Evolutionary conservation across 176 grass and related monocot genomes (phyloP).

Genomic region (Ensete glaucum): DNA sequence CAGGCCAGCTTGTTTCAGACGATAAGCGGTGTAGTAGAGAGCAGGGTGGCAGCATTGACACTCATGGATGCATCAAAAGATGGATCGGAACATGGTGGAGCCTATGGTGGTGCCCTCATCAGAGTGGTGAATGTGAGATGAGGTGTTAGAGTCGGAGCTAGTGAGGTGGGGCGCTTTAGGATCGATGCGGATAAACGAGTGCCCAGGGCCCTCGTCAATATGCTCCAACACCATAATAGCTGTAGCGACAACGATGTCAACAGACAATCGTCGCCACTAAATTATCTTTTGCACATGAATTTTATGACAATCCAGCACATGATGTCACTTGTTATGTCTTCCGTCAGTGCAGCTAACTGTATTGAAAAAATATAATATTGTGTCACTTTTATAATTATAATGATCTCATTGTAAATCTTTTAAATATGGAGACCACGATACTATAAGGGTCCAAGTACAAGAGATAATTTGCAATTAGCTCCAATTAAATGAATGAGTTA

Average conservation of each 20-base stretch:
- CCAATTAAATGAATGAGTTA: too few species aligned
- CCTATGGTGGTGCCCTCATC: not conserved
- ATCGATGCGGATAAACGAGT: constrained; percentile 59
- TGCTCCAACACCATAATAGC: constrained; percentile 25
- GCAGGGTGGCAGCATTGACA: constrained; percentile 44
- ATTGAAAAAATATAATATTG: too few species aligned
- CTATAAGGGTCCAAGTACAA: too few species aligned
- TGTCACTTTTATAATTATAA: too few species aligned
- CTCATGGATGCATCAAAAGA: constrained; percentile 63
- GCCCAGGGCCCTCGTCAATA: constrained; percentile 43
- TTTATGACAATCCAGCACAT: too few species aligned
- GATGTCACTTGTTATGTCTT: too few species aligned
- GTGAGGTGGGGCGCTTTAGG: not conserved
- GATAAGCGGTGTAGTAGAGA: constrained; percentile 27
- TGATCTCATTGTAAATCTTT: too few species aligned
- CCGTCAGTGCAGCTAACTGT: too few species aligned
- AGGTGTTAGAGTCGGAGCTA: constrained; percentile 1
- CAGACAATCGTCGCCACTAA: too few species aligned
- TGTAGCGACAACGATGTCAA: not conserved
- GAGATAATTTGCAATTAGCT: too few species aligned
- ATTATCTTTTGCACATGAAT: too few species aligned
- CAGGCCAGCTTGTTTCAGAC: constrained; percentile 10
- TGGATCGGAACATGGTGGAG: constrained; percentile 34
- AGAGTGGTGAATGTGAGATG: not conserved
- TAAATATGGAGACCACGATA: too few species aligned